Evolutionary conservation across 495 filamentous ascomycete genomes (phyloP), one percentile per base, ranked within the genome.

Genomic region (Lineolata rhizophorae): DNA sequence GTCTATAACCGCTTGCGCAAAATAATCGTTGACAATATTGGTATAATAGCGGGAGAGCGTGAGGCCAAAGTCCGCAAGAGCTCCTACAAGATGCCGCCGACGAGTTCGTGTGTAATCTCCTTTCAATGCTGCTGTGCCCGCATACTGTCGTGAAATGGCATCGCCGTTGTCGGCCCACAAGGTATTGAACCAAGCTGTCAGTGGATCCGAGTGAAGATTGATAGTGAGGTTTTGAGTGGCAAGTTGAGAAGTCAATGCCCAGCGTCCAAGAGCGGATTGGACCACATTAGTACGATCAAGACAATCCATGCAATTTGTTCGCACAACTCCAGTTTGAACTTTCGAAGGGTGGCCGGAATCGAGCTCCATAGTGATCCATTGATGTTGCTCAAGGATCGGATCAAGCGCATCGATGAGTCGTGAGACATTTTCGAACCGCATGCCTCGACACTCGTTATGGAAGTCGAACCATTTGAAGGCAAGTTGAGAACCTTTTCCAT

Each of bases 251-350:
- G 91, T 77, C 14, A 95, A 60, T 20, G 72, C 72, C 51, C 68
- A 61, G 39, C 76, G 72, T 1, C 65, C 83, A 46, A 75, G 76
- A 0, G 81, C 84, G 42, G 76, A 82, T 52, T 93, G 85, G 14
- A 83, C 81, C 19, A 94, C 80, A 37, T 91, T 91, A 2, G 85
- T 94, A 18, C 83, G 70, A 44, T 94, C 84, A 10, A 95, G 64
- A 42, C 85, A 95, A 45, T 95, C 85, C 85, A 95, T 95, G 50
- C 85, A 95, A 47, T 95, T 94, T 2, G 80, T 93, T 33, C 85
- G 58, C 10, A 94, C 44, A 9, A 91, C 65, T 2, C 83, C 85
- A 13, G 51, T 59, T 45, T 94, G 85, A 1, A 43, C 29, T 6
- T n/a, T 6, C n/a, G n/a, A n/a, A n/a, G n/a, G n/a, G n/a, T n/a